Conservation (phyloP, 495 filamentous ascomycete species). For the Talaromyces adpressus region DNA sequence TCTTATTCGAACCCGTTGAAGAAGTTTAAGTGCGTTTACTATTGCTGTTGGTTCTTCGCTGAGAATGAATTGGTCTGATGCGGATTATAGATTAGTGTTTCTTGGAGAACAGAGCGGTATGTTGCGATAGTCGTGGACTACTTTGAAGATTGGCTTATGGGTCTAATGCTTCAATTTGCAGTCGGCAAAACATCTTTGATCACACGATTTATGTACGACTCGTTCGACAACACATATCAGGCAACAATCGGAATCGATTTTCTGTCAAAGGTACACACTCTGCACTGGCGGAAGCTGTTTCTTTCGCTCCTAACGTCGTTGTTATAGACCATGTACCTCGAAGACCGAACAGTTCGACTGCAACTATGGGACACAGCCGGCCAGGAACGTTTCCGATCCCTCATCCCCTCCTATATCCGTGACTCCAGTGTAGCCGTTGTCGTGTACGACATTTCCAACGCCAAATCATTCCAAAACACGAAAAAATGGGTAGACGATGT, state of each 20-base stretch:
- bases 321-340: conserved; percentile 92
- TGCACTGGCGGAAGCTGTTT: not conserved
- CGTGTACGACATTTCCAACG: conserved; percentile 97
- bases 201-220: conserved; percentile 99
- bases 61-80: conserved; percentile 10
- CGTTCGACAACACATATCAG: conserved; percentile 99
- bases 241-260: conserved; percentile 99
- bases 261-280: conserved; percentile 73
- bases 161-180: conserved; percentile 23
- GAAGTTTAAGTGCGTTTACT: conserved; percentile 85
- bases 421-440: conserved; percentile 96
- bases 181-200: conserved; percentile 98
- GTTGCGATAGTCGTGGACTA: conserved; percentile 1
- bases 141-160: conserved; percentile 2
- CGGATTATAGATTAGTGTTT: conserved; percentile 71
- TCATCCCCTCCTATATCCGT: conserved; percentile 97
- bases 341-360: conserved; percentile 93
- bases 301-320: not conserved
- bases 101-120: conserved; percentile 96
- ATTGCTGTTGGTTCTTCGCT: not conserved
- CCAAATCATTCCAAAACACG: conserved; percentile 94
- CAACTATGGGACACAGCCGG: conserved; percentile 98
- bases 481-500: conserved; percentile 99
- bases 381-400: conserved; percentile 90
- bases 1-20: conserved; percentile 98